phyloP scores from a whole-genome alignment of 768 basidiomycete genomes.

The Leccinellum albellum region DNA sequence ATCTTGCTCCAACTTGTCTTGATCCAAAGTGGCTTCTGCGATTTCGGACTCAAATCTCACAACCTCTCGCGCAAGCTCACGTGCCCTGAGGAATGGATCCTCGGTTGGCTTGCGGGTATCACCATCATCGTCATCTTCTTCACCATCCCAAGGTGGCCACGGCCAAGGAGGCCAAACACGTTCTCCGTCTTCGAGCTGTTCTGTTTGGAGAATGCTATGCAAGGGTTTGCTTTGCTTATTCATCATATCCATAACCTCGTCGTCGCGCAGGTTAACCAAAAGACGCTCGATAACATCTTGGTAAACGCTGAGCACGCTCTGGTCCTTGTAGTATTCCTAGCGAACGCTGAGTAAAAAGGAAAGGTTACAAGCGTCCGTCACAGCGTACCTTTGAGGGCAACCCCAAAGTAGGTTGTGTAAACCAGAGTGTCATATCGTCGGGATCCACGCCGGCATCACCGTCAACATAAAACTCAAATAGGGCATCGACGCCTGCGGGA shows the following conservation, averaged over 20 bases:
- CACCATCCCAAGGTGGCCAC: slow-evolving; percentile 81
- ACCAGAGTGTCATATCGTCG: slow-evolving; percentile 80
- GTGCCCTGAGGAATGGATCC: slow-evolving; percentile 44
- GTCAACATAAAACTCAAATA: slow-evolving; percentile 82
- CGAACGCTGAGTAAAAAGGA: background rate
- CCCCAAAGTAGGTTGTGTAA: slow-evolving; percentile 75
- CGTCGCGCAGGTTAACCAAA: slow-evolving; percentile 55
- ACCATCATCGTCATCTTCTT: slow-evolving; percentile 47
- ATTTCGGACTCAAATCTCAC: slow-evolving; percentile 76
- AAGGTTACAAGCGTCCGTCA: background rate
- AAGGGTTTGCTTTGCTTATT: slow-evolving; percentile 6
- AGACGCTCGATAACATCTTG: slow-evolving; percentile 63
- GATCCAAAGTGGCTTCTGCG: slow-evolving; percentile 75
- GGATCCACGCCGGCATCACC: slow-evolving; percentile 87
- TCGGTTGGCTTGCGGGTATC: slow-evolving; percentile 34
- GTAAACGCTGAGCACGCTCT: slow-evolving; percentile 66
- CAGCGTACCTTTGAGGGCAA: slow-evolving; percentile 76
- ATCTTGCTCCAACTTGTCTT: slow-evolving; percentile 73
- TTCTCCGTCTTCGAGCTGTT: slow-evolving; percentile 33
- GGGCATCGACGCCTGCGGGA: slow-evolving; percentile 60
- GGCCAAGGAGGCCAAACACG: slow-evolving; percentile 75
- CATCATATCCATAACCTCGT: slow-evolving; percentile 24
- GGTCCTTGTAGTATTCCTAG: slow-evolving; percentile 88
- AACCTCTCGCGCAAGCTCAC: slow-evolving; percentile 64
- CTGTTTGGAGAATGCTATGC: slow-evolving; percentile 34